Conservation (phyloP, 164 flowering plant genomes). For the Nymphaea thermarum region DNA sequence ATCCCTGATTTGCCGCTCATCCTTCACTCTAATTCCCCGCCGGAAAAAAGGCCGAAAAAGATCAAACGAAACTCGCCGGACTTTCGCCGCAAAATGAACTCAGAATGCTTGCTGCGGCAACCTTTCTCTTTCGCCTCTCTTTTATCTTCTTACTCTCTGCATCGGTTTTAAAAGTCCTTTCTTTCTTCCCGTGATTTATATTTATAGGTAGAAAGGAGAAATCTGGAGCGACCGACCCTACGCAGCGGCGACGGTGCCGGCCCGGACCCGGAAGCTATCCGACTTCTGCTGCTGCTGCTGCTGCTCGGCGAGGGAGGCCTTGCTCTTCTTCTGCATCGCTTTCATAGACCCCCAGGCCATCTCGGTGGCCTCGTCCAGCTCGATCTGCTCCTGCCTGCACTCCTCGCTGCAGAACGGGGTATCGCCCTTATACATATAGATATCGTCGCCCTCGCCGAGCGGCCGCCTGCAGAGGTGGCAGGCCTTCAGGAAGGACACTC, state of each 20-base stretch:
- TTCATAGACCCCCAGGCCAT: constrained; percentile 16
- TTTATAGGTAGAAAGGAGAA: too few species aligned
- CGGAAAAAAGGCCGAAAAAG: neutral
- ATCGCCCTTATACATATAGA: constrained; percentile 56
- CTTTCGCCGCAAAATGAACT: too few species aligned
- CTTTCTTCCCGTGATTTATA: too few species aligned
- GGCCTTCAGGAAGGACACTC: constrained; percentile 36
- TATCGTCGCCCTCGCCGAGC: constrained; percentile 29
- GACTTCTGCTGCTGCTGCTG: constrained; percentile 11
- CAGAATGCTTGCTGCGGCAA: too few species aligned
- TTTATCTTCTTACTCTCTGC: neutral
- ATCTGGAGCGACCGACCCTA: neutral
- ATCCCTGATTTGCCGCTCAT: neutral
- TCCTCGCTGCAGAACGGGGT: constrained; percentile 56
- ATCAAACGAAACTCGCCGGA: neutral
- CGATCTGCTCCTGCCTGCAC: constrained; percentile 53
- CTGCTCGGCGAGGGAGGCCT: neutral
- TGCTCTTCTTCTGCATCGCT: neutral
- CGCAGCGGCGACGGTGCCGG: constrained; percentile 1
- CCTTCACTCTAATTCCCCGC: neutral
- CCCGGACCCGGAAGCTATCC: neutral
- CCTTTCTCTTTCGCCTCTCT: neutral
- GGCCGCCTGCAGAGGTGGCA: constrained; percentile 37
- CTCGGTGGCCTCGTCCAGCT: constrained; percentile 35
- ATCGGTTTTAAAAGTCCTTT: too few species aligned